Evolutionary conservation across 768 basidiomycete species (phyloP), one percentile per base, ranked within the genome.

Genomic region (Suillus variegatus): DNA sequence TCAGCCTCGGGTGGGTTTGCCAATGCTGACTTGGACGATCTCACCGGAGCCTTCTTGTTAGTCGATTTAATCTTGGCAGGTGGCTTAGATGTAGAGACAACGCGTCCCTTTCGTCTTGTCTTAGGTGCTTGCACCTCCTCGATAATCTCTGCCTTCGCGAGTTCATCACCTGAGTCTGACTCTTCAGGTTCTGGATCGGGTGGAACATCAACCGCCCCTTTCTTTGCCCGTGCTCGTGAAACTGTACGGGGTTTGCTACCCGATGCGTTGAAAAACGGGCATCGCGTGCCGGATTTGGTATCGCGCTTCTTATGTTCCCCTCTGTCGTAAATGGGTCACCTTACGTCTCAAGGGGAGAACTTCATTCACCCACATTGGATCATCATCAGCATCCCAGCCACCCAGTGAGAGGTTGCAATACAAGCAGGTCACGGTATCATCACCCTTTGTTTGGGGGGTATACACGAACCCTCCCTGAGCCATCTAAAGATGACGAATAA

Each of bases 391-490:
- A 51, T 95, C 93, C 96, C 96, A 99, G 1, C 92, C 94, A 63
- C 88, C 88, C 3, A 97, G 85, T 2, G 88, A 83, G 41, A 90
- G 81, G 52, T 88, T 82, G 74, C 96, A 99, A 72, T 95, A 95
- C 6, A 95, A 80, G 76, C 96, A 99, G 0, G 88, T 88, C 0
- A 88, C 94, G 1, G 88, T 86, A 75, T 99, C 96, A 69, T 93
- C 90, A 4, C 84, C 89, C 2, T 80, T 70, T 14, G 81, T 77
- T 64, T 88, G 85, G 2, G 94, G 92, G 0, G 88, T 89, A 73
- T 84, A 93, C 0, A 93, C 84, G 72, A 97, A 97, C 9, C 96
- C 96, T 3, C 95, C 94, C 69, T 86, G 86, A 0, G 95, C 92
- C 86, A 99, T 89, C 95, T 95, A 68, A 18, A 22, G 9, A 73